Evolutionary conservation across 108 stramenopile species (phyloP).

Genomic region (Poteriospumella lacustris): DNA sequence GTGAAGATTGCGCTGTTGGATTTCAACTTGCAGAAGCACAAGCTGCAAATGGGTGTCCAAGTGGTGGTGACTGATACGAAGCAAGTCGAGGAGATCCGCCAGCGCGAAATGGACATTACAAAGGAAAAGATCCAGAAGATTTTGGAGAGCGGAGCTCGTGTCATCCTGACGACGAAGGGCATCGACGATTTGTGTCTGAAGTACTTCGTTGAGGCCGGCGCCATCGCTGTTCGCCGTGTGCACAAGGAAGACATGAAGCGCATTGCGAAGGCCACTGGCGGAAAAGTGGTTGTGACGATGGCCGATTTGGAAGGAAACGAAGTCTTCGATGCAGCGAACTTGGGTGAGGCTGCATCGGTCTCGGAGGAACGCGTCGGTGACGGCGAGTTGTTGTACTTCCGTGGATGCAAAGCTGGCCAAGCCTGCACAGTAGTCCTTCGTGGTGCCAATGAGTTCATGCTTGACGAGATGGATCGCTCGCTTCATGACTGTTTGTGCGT

Average conservation of each 20-base stretch:
- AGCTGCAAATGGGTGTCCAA: conserved; percentile 96
- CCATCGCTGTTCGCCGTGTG: conserved; percentile 83
- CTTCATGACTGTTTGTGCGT: conserved; percentile 95
- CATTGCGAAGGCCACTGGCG: conserved; percentile 96
- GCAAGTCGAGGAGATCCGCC: conserved; percentile 85
- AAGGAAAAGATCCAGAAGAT: conserved; percentile 98
- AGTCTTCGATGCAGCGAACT: conserved; percentile 76
- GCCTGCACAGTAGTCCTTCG: conserved; percentile 93
- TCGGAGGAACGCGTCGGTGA: conserved; percentile 89
- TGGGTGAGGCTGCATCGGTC: conserved; percentile 82
- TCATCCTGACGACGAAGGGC: conserved; percentile 96
- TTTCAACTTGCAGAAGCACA: conserved; percentile 96
- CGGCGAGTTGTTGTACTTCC: conserved; percentile 93
- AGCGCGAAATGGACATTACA: conserved; percentile 97
- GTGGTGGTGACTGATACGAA: conserved; percentile 61
- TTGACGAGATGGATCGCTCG: conserved; percentile 98
- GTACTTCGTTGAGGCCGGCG: conserved; percentile 99
- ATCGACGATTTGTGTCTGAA: conserved; percentile 98
- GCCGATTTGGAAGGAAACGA: conserved; percentile 99
- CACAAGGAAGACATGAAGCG: conserved; percentile 93
- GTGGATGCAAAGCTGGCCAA: conserved; percentile 72
- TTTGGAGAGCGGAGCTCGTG: conserved; percentile 86
- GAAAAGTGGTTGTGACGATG: conserved; percentile 83
- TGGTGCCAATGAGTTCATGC: conserved; percentile 98
- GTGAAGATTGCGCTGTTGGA: conserved; percentile 96